These are phyloP conservation scores for Agarophyton chilense DNA, from an alignment of 23 red algal genomes.

Conservation along the genomic window DNA sequence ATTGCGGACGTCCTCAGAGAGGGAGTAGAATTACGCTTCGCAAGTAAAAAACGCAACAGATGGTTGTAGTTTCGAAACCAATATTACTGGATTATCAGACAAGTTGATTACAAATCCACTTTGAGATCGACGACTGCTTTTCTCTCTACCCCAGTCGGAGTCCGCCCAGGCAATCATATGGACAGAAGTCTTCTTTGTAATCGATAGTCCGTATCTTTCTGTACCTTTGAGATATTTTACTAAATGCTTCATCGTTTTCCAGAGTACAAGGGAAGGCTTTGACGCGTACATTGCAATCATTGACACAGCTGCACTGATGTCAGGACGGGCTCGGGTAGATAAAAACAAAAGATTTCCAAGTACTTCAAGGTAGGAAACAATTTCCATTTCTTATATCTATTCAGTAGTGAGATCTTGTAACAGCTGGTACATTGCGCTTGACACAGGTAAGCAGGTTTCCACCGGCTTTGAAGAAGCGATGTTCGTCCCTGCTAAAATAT, in stretches of 20 bases:
- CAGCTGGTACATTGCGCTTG: background rate
- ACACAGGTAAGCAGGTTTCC: background rate
- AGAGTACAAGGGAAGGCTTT: background rate
- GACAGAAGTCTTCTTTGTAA: background rate
- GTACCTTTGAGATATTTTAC: background rate
- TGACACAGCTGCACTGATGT: conserved; percentile 26
- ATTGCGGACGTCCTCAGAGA: background rate
- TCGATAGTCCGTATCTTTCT: background rate
- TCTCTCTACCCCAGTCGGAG: conserved; percentile 4
- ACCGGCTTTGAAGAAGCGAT: conserved; percentile 6
- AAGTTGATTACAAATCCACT: background rate
- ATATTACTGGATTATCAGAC: background rate
- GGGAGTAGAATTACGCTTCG: conserved; percentile 32
- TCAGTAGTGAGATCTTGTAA: background rate
- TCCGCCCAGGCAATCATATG: background rate
- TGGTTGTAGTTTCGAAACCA: conserved; percentile 26
- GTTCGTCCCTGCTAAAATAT: background rate
- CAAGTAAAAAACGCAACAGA: conserved; percentile 2
- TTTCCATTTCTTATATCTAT: background rate
- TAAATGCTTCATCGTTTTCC: conserved; percentile 20
- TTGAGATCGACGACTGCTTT: background rate
- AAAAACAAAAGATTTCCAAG: conserved; percentile 38
- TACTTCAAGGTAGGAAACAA: background rate
- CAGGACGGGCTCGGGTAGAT: background rate
- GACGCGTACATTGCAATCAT: background rate